Evolutionary conservation across 1,139 yeast genomes (phyloP).

Genomic region (Lodderomyces metapsilosis): DNA sequence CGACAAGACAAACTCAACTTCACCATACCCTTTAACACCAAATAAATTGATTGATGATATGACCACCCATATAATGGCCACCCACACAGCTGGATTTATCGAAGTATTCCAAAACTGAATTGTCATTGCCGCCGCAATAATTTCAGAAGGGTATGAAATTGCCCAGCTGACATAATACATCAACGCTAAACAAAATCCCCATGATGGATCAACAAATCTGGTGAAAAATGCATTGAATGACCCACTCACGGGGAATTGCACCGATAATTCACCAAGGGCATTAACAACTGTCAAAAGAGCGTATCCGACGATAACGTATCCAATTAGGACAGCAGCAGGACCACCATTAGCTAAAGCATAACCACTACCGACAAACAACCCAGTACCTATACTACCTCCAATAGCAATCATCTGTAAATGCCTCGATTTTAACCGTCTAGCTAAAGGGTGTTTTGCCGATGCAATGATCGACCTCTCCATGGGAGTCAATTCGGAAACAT

Average conservation of each 20-base stretch:
- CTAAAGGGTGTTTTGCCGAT: constrained; percentile 37
- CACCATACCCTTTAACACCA: constrained; percentile 49
- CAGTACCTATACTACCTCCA: constrained; percentile 41
- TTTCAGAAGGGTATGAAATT: constrained; percentile 43
- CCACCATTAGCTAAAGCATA: constrained; percentile 66
- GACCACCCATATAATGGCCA: constrained; percentile 38
- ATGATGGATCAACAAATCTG: constrained; percentile 60
- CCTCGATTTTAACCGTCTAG: constrained; percentile 36
- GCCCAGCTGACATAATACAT: constrained; percentile 45
- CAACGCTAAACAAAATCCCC: constrained; percentile 53
- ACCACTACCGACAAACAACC: constrained; percentile 61
- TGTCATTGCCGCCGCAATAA: constrained; percentile 45
- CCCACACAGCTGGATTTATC: constrained; percentile 45
- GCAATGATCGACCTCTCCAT: constrained; percentile 39
- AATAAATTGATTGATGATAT: constrained; percentile 39
- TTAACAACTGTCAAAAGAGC: constrained; percentile 53
- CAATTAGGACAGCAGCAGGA: constrained; percentile 63
- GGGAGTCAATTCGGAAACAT: constrained; percentile 18
- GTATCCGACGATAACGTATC: constrained; percentile 42
- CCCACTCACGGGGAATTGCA: constrained; percentile 61
- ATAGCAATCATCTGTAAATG: constrained; percentile 48
- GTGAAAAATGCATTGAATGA: constrained; percentile 57
- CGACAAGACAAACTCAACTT: constrained; percentile 42
- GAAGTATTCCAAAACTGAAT: constrained; percentile 39
- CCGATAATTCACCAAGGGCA: constrained; percentile 61